Percentiles rank a stretch among this genome's conserved stretches.
Conservation (phyloP, 805 yeast genomes). For the Candida schatavii region DNA sequence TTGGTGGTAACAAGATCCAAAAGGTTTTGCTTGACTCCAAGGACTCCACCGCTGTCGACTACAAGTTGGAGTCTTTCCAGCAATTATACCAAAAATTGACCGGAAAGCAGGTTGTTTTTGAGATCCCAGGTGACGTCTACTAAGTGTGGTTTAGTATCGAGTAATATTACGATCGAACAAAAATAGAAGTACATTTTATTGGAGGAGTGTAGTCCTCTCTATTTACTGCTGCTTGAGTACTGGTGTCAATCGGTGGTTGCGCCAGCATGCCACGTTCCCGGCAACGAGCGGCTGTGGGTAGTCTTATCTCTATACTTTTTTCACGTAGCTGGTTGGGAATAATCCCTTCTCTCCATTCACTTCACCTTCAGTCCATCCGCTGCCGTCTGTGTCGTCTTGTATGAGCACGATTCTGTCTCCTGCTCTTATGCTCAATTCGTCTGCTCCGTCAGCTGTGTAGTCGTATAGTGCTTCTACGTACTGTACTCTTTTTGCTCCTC, state of each 20-base stretch:
- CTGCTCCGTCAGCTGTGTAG: constrained; percentile 73
- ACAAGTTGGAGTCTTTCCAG: constrained; percentile 99
- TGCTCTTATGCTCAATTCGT: constrained; percentile 66
- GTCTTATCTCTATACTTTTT: constrained; percentile 20
- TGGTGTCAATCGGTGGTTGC: too few relatives aligned
- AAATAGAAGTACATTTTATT: neutral
- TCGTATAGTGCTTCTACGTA: constrained; percentile 72
- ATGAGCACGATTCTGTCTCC: constrained; percentile 75
- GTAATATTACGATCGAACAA: constrained; percentile 2
- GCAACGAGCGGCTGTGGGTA: too few relatives aligned
- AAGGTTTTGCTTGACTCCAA: constrained; percentile 97
- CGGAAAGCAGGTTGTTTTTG: constrained; percentile 99
- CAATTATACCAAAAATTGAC: constrained; percentile 97
- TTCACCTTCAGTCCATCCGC: constrained; percentile 97
- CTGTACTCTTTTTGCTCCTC: constrained; percentile 63
- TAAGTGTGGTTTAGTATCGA: constrained; percentile 18
- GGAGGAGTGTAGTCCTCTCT: too few relatives aligned
- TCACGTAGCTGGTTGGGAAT: constrained; percentile 73
- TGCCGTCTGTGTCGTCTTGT: constrained; percentile 56
- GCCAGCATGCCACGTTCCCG: too few relatives aligned
- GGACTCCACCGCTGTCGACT: constrained; percentile 94
- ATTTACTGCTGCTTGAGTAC: too few relatives aligned
- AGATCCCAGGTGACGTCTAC: constrained; percentile 60
- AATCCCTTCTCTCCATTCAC: constrained; percentile 32
- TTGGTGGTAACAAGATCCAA: constrained; percentile 98